phyloP scores from a whole-genome alignment of 2,329 filamentous ascomycete genomes.

The Colletotrichum brevisporum region DNA sequence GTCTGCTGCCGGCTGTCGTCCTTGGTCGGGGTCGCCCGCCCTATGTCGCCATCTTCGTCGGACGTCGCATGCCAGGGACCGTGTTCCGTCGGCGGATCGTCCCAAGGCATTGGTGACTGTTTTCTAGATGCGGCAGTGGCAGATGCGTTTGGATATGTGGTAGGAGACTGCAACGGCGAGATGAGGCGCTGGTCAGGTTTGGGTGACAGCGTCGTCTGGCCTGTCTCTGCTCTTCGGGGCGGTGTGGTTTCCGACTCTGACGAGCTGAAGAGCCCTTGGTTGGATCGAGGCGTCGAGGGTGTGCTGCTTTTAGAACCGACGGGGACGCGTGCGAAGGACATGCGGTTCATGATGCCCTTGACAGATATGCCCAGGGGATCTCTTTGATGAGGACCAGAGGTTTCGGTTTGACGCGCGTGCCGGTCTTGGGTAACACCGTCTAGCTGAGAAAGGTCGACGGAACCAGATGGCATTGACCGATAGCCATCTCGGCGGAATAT shows the following conservation, averaged over 20 bases:
- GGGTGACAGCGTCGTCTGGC: background rate
- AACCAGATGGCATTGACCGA: constrained; percentile 24
- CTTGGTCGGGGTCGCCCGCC: constrained; percentile 4
- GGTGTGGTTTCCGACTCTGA: constrained; percentile 4
- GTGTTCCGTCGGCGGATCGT: constrained; percentile 27
- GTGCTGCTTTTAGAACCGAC: constrained; percentile 39
- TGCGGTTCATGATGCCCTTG: constrained; percentile 7
- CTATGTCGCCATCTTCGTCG: constrained; percentile 28
- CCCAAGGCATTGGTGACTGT: constrained; percentile 30
- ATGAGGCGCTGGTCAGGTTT: constrained; percentile 21
- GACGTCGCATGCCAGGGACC: constrained; percentile 12
- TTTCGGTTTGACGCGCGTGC: constrained; percentile 1
- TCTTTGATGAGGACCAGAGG: constrained; percentile 2
- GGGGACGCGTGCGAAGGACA: constrained; percentile 27
- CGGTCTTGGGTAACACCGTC: constrained; percentile 15
- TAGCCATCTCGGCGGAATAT: constrained; percentile 28
- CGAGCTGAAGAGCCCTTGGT: constrained; percentile 9
- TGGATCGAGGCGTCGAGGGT: constrained; percentile 17
- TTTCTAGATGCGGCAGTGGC: background rate
- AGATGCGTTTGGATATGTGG: constrained; percentile 2
- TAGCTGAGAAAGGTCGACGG: constrained; percentile 32
- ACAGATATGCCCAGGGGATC: constrained; percentile 11
- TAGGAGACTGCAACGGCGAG: constrained; percentile 24
- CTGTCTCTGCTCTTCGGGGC: constrained; percentile 2
- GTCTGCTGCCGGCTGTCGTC: constrained; percentile 7